Evolutionary conservation across 75 land plant genomes (phyloP), one percentile per base, ranked within the genome.

Genomic region (Pinus taeda): DNA sequence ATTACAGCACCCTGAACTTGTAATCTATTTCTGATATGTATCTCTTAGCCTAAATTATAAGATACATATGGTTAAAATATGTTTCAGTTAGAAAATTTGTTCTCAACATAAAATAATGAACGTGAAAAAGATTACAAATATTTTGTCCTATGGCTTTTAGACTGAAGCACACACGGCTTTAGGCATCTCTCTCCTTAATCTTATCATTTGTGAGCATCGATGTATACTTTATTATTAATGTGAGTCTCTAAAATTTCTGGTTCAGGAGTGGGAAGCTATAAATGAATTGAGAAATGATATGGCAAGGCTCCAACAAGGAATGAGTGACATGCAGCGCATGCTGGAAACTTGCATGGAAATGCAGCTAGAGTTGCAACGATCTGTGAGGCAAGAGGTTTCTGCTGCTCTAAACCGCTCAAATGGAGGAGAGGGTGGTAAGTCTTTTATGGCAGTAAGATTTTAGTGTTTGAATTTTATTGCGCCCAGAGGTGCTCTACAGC

Each of bases 271-370:
- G 89, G 98, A 95, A 58, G 80, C 81, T 76, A 83, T 89, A 22
- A 88, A 84, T 82, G 96, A 89, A 59, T 57, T 95, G 74, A 88
- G 94, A 75, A 85, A 88, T 49, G 98, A 95, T 66, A 84, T 95
- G 75, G 78, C 90, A 60, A 86, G 81, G 76, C 90, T 95, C 59
- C 92, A 93, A 66, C 98, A 93, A 80, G 92, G 96, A 22, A 89
- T 95, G 90, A 83, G 78, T 75, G 92, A 95, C 79, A 85, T 95
- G 89, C 98, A 93, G 79, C 81, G 93, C 73, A 91, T 91, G 89
- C 74, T 95, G 77, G 98, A 95, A 72, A 93, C 98, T 24, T 91
- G 95, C 83, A 90, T 95, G 90, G 96, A 95, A 65, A 93, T 95
- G 98, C 98, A 95, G 66, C 82, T 93, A 12, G 98, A 95, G 88